A percentile compares a stretch with the other conserved stretches of the same genome.
These are phyloP conservation scores for Epichloe sp. DNA, from an alignment of 2,329 filamentous ascomycete species.

Conservation along the genomic window DNA sequence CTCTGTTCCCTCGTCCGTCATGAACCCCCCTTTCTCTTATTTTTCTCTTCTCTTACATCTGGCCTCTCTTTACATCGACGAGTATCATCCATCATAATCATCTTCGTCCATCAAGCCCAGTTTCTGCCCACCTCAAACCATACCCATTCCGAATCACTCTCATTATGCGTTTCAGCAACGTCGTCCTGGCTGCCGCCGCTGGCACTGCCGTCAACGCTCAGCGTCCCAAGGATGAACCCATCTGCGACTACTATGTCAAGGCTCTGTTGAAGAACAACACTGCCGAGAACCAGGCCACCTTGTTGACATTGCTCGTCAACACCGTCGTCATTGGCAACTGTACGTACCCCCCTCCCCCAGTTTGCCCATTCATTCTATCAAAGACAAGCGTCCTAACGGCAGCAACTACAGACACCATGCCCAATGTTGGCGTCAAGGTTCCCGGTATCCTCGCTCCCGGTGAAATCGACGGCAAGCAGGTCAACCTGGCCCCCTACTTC, in stretches of 20 bases:
- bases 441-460: conserved; percentile 43
- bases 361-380: no score
- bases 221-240: conserved; percentile 34
- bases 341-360: conserved; percentile 9
- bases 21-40: not conserved
- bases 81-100: not conserved
- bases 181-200: conserved; percentile 12
- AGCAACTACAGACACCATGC: conserved; percentile 29
- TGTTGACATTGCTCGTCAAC: conserved; percentile 46
- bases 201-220: conserved; percentile 22
- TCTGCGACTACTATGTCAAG: conserved; percentile 53
- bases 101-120: no score
- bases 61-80: not conserved
- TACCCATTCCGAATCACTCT: not conserved
- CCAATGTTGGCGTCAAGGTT: conserved; percentile 38
- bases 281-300: conserved; percentile 40
- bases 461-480: conserved; percentile 33
- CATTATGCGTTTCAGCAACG: conserved; percentile 14
- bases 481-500: conserved; percentile 49
- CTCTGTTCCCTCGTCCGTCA: not conserved
- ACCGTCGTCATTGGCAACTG: conserved; percentile 52
- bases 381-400: no score
- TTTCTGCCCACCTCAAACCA: not conserved
- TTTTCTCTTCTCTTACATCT: not conserved
- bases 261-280: conserved; percentile 46